phyloP scores from a whole-genome alignment of 495 filamentous ascomycete genomes.

The Pseudoneurospora amorphoporcata region DNA sequence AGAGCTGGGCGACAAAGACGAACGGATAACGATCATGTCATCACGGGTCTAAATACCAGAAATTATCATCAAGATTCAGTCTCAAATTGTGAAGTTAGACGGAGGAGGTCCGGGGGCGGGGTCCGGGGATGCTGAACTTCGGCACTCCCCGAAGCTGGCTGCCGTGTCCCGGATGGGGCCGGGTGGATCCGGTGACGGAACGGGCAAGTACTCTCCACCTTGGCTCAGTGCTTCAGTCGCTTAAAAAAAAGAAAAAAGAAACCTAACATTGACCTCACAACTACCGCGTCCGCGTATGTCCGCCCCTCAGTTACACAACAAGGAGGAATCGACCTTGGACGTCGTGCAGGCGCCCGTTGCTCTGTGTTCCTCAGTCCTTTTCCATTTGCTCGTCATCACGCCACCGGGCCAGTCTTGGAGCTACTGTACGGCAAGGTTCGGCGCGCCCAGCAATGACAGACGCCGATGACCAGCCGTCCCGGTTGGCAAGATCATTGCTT shows the following conservation, averaged over 20 bases:
- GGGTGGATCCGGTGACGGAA: background rate
- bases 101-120: background rate
- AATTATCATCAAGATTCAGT: background rate
- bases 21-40: background rate
- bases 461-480: background rate
- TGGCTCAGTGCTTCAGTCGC: background rate
- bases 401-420: background rate
- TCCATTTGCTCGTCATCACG: background rate
- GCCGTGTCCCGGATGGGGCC: background rate
- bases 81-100: background rate
- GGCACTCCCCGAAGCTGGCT: background rate
- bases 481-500: constrained; percentile 16
- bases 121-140: background rate
- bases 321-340: background rate
- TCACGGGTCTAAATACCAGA: background rate
- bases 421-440: background rate
- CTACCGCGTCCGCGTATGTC: background rate
- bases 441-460: constrained; percentile 1
- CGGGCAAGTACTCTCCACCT: background rate
- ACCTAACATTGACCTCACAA: background rate
- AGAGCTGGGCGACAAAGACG: background rate
- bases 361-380: background rate
- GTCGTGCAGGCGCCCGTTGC: background rate
- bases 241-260: background rate
- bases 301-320: background rate